Percentiles rank a stretch among this genome's conserved stretches.
These are phyloP conservation scores for Phytopythium kandeliae DNA, from an alignment of 352 stramenopile species.

Conservation along the genomic window DNA sequence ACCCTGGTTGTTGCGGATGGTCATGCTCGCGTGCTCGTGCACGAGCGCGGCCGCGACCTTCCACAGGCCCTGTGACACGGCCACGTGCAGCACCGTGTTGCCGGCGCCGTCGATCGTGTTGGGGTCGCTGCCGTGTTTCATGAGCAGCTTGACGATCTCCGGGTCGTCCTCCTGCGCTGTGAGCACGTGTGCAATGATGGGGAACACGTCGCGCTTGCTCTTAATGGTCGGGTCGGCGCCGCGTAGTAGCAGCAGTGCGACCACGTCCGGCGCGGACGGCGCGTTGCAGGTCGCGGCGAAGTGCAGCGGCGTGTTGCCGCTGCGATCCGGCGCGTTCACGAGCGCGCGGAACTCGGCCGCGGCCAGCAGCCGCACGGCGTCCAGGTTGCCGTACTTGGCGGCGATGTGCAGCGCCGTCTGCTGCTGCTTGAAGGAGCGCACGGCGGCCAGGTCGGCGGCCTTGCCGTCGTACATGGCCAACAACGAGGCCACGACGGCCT, in stretches of 20 bases:
- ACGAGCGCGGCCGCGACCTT: conserved; percentile 66
- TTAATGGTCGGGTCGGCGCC: conserved; percentile 62
- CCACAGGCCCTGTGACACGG: conserved; percentile 69
- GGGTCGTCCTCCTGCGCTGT: conserved; percentile 66
- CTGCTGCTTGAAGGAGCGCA: conserved; percentile 66
- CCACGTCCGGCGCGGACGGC: conserved; percentile 35
- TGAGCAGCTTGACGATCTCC: conserved; percentile 61
- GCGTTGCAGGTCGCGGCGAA: conserved; percentile 69
- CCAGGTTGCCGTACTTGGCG: conserved; percentile 70
- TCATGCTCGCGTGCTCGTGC: conserved; percentile 57
- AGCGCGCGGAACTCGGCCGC: conserved; percentile 50
- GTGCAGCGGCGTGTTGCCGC: conserved; percentile 79
- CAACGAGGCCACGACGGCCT: conserved; percentile 55
- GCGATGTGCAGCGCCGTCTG: conserved; percentile 81
- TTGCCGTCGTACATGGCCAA: conserved; percentile 81
- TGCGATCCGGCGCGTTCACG: conserved; percentile 60
- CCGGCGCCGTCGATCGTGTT: conserved; percentile 63
- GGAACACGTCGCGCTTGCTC: conserved; percentile 67
- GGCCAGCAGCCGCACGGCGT: conserved; percentile 43
- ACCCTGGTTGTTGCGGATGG: conserved; percentile 68
- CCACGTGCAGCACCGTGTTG: conserved; percentile 79
- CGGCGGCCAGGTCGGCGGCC: conserved; percentile 49
- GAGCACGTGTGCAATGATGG: conserved; percentile 69
- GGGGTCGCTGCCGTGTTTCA: conserved; percentile 72
- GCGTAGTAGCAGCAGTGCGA: conserved; percentile 51